Evolutionary conservation across 2,329 filamentous ascomycete species (phyloP), one percentile per base, ranked within the genome.

Genomic region (Claviceps spartinae): DNA sequence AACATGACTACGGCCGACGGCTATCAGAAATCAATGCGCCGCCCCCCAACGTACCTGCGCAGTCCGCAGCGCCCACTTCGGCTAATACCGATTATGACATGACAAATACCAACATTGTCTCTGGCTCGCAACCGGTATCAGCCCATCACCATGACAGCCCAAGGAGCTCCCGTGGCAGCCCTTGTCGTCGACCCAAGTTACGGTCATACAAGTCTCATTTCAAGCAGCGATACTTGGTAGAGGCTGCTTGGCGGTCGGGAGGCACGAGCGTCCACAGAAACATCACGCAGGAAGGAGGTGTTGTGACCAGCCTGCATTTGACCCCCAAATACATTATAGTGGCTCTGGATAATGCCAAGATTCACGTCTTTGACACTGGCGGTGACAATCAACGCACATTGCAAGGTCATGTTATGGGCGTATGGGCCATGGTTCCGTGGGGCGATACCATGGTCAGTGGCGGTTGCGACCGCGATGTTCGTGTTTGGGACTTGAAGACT

Each of bases 361-460:
- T 98, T 46, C 93, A 98, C 67, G 90, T 98, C 26, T 98, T 97
- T 64, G 88, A 97, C 65, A 90, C 88, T 0, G 82, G 93, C 58
- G 93, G 93, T 37, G 83, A 89, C 59, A 82, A 88, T 57, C 83
- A 95, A 60, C 88, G 89, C 65, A 95, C 88, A 2, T 72, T 98
- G 30, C 85, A 93, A 63, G 93, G 93, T 11, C 93, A 98, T 70
- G 87, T 97, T 45, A 98, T 98, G 93, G 93, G 93, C 42, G 93
- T 98, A 20, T 98, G 93, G 93, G 93, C 93, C 48, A 97, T 98
- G 91, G 89, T 98, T 24, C 93, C 93, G 6, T 96, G 90, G 87
- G 91, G 88, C 54, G 91, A 98, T 65, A 85, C 88, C 50, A 76
- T 98, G 55, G 93, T 98, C 54, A 96, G 89, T 61, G 93, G 93